Conservation (phyloP, 2,329 filamentous ascomycete species). For the Tolypocladium pustulatum region DNA sequence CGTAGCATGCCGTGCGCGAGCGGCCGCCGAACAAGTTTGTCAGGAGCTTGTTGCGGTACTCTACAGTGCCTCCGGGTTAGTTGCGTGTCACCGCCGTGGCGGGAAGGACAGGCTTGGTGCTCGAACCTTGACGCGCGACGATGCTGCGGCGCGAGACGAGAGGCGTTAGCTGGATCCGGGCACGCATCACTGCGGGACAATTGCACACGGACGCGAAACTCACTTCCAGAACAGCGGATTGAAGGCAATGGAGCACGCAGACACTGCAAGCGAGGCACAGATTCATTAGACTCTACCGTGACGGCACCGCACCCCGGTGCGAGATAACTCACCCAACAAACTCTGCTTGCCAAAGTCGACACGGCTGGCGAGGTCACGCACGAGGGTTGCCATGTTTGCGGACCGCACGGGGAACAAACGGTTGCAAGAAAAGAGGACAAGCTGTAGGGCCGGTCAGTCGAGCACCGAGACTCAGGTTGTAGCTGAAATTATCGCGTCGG, state of each 20-base stretch:
- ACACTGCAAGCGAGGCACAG: conserved; percentile 44
- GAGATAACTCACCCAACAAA: conserved; percentile 45
- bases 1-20: conserved; percentile 75
- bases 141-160: conserved; percentile 42
- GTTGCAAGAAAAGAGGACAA: neutral
- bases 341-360: conserved; percentile 59
- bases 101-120: conserved; percentile 6
- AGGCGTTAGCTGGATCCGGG: neutral
- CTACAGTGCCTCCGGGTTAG: conserved; percentile 31
- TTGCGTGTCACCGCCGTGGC: conserved; percentile 9
- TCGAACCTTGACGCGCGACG: conserved; percentile 66
- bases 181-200: neutral
- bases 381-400: conserved; percentile 27
- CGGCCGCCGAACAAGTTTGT: conserved; percentile 79
- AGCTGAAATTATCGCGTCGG: neutral
- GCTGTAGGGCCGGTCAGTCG: neutral
- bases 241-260: conserved; percentile 74
- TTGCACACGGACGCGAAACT: conserved; percentile 26
- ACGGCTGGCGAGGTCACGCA: conserved; percentile 45
- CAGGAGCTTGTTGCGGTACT: conserved; percentile 84
- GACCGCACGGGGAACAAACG: too few relatives aligned
- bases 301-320: neutral
- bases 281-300: neutral
- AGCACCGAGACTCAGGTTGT: neutral
- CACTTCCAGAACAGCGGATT: conserved; percentile 99